A percentile compares a stretch with the other conserved stretches of the same genome.
Evolutionary conservation across 495 filamentous ascomycete species (phyloP).

Genomic region (Glutinoglossum americanum): DNA sequence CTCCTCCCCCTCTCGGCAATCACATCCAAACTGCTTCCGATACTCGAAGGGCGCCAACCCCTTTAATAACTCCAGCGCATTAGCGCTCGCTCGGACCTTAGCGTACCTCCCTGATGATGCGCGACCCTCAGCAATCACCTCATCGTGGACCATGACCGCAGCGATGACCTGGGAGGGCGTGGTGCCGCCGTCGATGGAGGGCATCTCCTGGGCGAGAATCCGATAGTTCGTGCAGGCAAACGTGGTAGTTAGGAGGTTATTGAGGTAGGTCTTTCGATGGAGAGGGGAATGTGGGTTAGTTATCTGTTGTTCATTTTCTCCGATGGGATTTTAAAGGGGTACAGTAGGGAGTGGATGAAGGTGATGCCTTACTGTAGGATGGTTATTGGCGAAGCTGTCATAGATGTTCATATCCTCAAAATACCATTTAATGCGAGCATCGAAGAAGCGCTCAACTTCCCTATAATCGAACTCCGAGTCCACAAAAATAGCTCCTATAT

Average conservation of each 20-base stretch:
- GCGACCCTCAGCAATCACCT: conserved; percentile 37
- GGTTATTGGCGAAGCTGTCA: conserved; percentile 72
- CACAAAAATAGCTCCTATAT: conserved; percentile 76
- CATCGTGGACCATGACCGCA: conserved; percentile 55
- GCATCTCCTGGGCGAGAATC: conserved; percentile 28
- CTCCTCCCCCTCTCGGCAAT: conserved; percentile 23
- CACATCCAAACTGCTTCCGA: conserved; percentile 34
- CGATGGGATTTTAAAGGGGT: not conserved
- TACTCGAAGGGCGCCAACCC: conserved; percentile 37
- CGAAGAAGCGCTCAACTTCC: conserved; percentile 57
- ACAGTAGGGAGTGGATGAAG: conserved; percentile 7
- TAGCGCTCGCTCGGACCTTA: conserved; percentile 49
- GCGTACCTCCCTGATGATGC: conserved; percentile 46
- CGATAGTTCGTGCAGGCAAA: conserved; percentile 34
- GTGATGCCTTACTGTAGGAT: conserved; percentile 37
- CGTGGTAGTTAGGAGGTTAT: conserved; percentile 25
- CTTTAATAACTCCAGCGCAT: conserved; percentile 36
- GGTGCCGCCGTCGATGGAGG: conserved; percentile 16
- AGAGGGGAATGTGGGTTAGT: not conserved
- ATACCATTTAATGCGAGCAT: conserved; percentile 44
- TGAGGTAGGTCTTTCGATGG: conserved; percentile 27
- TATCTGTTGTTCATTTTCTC: no score
- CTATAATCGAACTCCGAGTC: conserved; percentile 67
- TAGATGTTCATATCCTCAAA: conserved; percentile 82
- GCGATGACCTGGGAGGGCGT: conserved; percentile 34